These are phyloP conservation scores for Poronia punctata DNA, from an alignment of 495 filamentous ascomycete species.

Conservation along the genomic window DNA sequence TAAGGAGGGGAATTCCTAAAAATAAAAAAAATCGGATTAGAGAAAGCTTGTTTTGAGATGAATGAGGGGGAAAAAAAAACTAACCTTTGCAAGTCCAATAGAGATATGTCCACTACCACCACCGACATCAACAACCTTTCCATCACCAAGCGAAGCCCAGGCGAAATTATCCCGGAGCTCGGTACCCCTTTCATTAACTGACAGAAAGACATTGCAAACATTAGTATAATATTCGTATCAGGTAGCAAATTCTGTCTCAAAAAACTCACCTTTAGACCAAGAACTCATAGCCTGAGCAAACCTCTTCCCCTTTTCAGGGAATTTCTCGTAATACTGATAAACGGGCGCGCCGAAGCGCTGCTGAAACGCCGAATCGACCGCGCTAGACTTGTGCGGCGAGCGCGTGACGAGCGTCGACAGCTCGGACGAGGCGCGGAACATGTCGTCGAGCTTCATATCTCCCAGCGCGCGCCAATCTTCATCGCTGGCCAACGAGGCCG, in stretches of 20 bases:
- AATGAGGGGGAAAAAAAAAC: background rate
- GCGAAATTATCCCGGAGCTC: conserved; percentile 13
- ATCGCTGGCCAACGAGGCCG: background rate
- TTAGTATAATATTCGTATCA: background rate
- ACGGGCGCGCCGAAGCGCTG: conserved; percentile 13
- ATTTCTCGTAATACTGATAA: conserved; percentile 23
- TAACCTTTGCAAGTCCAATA: conserved; percentile 12
- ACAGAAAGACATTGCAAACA: background rate
- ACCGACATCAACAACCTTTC: conserved; percentile 18
- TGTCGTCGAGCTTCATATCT: conserved; percentile 20
- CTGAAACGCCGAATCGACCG: conserved; percentile 14
- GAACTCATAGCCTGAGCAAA: conserved; percentile 22
- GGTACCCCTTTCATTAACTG: background rate
- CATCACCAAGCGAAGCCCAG: conserved; percentile 17
- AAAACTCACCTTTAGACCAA: conserved; percentile 8
- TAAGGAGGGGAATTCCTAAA: conserved; percentile 15
- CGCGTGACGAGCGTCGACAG: conserved; percentile 1
- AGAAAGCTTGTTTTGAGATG: background rate
- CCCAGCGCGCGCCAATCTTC: background rate
- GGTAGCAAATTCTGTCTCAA: no score
- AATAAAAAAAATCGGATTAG: conserved; percentile 3
- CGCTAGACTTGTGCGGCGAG: conserved; percentile 7
- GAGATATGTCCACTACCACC: conserved; percentile 14
- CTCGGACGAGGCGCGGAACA: conserved; percentile 24
- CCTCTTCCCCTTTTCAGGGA: conserved; percentile 11